phyloP scores from a whole-genome alignment of 306 rosid species.

The Mimosa bimucronata region DNA sequence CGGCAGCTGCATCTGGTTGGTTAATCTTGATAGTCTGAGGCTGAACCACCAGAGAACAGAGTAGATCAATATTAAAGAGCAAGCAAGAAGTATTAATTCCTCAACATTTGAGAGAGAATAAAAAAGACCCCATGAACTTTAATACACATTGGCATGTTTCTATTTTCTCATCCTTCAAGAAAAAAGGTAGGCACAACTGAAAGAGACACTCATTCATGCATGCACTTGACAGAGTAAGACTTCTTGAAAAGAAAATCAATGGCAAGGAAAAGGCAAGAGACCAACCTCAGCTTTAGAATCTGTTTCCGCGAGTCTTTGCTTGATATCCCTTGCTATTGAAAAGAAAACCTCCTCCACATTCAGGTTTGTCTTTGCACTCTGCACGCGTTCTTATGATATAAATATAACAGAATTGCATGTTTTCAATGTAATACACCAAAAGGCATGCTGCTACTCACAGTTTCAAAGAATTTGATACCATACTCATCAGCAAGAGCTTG shows the following conservation, averaged over 20 bases:
- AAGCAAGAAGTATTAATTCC: conserved; percentile 16
- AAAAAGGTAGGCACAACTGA: no score
- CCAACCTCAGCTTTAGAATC: conserved; percentile 66
- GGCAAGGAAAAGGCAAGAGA: conserved; percentile 23
- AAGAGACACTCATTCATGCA: no score
- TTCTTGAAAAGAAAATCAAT: background rate
- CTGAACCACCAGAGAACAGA: conserved; percentile 43
- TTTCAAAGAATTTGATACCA: conserved; percentile 80
- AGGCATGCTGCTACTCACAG: conserved; percentile 57
- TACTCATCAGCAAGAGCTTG: conserved; percentile 89
- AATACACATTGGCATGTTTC: no score
- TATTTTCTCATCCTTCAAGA: no score
- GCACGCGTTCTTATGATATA: conserved; percentile 33
- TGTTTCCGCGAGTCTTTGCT: conserved; percentile 74
- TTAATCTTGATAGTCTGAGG: conserved; percentile 68
- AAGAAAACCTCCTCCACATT: conserved; percentile 87
- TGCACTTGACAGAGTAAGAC: no score
- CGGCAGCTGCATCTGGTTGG: conserved; percentile 47
- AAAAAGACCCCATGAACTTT: background rate
- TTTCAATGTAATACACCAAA: conserved; percentile 10
- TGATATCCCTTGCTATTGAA: conserved; percentile 74
- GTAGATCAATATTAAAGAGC: background rate
- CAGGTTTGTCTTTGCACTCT: conserved; percentile 86
- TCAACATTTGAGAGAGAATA: background rate
- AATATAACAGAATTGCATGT: conserved; percentile 21